These are phyloP conservation scores for Suillus tomentosus DNA, from an alignment of 768 basidiomycete species.

Conservation along the genomic window DNA sequence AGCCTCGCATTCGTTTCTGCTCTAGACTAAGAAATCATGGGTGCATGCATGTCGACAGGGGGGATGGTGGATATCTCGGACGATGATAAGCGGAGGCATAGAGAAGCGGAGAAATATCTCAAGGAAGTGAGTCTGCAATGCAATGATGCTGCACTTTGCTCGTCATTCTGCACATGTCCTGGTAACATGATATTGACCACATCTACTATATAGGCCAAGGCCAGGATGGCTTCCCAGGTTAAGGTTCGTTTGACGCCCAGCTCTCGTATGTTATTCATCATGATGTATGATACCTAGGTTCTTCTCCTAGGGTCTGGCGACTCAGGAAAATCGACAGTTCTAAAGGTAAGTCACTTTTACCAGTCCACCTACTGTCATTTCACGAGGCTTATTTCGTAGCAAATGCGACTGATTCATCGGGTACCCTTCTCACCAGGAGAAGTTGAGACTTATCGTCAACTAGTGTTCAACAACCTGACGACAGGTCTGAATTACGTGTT, in stretches of 20 bases:
- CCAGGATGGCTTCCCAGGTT: conserved; percentile 69
- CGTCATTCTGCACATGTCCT: conserved; percentile 12
- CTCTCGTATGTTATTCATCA: not conserved
- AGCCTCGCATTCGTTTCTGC: conserved; percentile 7
- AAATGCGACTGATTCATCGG: conserved; percentile 96
- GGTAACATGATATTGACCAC: conserved; percentile 4
- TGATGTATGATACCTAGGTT: conserved; percentile 48
- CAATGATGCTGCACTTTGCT: conserved; percentile 9
- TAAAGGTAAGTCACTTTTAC: conserved; percentile 58
- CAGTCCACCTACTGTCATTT: not conserved
- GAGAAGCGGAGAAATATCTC: conserved; percentile 75
- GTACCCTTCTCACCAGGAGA: conserved; percentile 82
- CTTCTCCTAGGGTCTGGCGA: conserved; percentile 92
- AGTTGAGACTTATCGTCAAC: conserved; percentile 86
- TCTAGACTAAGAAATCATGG: conserved; percentile 48
- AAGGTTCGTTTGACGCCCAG: conserved; percentile 52
- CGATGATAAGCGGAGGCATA: conserved; percentile 64
- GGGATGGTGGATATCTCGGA: conserved; percentile 62
- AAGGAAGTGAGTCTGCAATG: conserved; percentile 58
- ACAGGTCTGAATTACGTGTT: conserved; percentile 81
- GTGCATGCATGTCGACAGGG: conserved; percentile 72
- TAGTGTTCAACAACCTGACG: conserved; percentile 91
- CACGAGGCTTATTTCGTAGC: conserved; percentile 43
- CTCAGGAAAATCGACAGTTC: conserved; percentile 89
- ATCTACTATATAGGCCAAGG: conserved; percentile 60